Evolutionary conservation across 345 rosid species (phyloP), one percentile per base, ranked within the genome.

Genomic region (Boechera retrofracta): DNA sequence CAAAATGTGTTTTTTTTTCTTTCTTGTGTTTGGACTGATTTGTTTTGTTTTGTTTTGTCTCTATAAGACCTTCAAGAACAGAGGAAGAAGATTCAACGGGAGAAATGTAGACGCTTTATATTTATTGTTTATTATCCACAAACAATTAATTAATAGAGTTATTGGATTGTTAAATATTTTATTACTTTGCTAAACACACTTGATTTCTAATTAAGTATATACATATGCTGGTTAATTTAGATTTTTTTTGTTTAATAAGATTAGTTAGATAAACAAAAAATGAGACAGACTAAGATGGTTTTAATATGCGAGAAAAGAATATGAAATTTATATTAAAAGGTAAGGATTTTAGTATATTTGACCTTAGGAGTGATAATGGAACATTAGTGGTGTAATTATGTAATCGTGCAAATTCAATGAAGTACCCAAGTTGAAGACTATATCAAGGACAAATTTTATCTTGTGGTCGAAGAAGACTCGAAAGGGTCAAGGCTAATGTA

Each of bases 11-110:
- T 1, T 18, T 7, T 7, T 10, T 48, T 16, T 21, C 33, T 64
- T 67, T 65, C 31, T 29, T 53, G 13, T 44, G 29, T 59, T 36
- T 39, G 68, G 68, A 75, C 54, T 58, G 61, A 12, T 49, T 21
- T 64, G 42, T 8, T 24, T 6, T 44, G 15, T 35, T 18, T 15
- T 32, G 7, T 4, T 4, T 29, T 38, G 39, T 33, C 15, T 45
- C 35, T 29, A 6, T 45, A 15, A 21, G 55, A 71, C 64, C 9
- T 7, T 12, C 36, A 11, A 28, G 67, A 28, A 75, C 67, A 36
- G 6, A 35, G 21, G 67, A 64, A 47, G 76, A 77, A 77, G 77
- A 71, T 71, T 77, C 81, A 64, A 77, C 81, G 59, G 72, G 71
- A 71, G 71, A 70, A 58, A 71, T 71, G 54, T 47, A 3, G 24